Evolutionary conservation across 257 asterid genomes (phyloP).

Genomic region (Cinchona pubescens): DNA sequence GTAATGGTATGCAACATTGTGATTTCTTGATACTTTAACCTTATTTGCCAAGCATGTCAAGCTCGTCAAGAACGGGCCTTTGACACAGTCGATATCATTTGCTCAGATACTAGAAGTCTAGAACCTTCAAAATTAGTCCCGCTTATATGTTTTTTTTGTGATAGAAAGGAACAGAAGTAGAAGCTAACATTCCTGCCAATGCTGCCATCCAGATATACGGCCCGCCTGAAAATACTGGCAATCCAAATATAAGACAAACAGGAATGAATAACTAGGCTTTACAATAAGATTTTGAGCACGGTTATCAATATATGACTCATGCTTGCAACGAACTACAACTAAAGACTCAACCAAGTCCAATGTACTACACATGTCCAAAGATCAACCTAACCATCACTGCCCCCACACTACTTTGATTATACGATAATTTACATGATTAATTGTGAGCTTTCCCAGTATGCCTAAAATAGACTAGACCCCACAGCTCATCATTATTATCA

Average conservation of each 20-base stretch:
- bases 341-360: neutral
- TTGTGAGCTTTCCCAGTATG: neutral
- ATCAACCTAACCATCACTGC: constrained; percentile 2
- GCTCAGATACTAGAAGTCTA: neutral
- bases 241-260: neutral
- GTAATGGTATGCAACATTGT: no score
- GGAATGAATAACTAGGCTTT: neutral
- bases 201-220: no score
- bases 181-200: neutral
- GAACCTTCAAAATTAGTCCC: neutral
- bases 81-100: no score
- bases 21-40: neutral
- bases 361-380: constrained; percentile 4
- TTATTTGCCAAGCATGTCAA: no score
- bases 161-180: neutral
- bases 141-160: neutral
- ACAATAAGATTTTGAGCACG: neutral
- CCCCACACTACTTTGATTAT: neutral
- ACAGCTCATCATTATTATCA: constrained; percentile 2
- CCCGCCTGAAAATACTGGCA: neutral
- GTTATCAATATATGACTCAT: neutral
- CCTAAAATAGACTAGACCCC: neutral
- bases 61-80: neutral
- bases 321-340: neutral
- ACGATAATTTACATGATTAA: neutral